Evolutionary conservation across 148 eudicot genomes (phyloP).

Genomic region (Rhododendron williamsianum): DNA sequence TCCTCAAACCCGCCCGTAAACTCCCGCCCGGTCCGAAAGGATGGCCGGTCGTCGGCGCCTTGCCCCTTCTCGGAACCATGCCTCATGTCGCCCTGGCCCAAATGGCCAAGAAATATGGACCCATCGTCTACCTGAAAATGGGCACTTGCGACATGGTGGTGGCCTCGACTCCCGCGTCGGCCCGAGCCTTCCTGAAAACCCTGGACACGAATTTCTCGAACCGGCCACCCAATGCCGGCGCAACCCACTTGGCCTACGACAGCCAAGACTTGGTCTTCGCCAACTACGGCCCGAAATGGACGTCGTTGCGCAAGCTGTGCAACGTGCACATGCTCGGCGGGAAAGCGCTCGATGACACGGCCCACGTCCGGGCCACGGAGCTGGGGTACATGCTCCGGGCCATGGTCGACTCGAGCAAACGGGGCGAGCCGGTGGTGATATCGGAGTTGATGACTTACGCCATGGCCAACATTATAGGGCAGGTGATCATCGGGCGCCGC

Average conservation of each 20-base stretch:
- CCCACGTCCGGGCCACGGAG: constrained; percentile 10
- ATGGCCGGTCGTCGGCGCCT: constrained; percentile 27
- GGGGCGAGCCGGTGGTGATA: constrained; percentile 15
- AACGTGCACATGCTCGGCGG: constrained; percentile 27
- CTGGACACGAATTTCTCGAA: constrained; percentile 22
- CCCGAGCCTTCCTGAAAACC: constrained; percentile 24
- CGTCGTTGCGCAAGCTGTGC: constrained; percentile 17
- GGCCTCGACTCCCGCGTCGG: constrained; percentile 24
- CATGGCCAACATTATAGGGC: constrained; percentile 26
- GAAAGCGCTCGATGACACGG: constrained; percentile 19
- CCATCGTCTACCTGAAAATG: constrained; percentile 21
- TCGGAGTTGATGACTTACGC: constrained; percentile 16
- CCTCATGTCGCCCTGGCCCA: constrained; percentile 26
- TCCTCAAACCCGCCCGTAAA: neutral
- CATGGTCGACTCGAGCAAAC: constrained; percentile 1
- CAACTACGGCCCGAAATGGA: constrained; percentile 25
- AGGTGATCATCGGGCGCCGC: constrained; percentile 16
- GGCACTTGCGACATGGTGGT: constrained; percentile 25
- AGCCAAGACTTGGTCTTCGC: constrained; percentile 26
- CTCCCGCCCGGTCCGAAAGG: constrained; percentile 16
- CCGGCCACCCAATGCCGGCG: constrained; percentile 25
- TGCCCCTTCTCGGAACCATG: constrained; percentile 21
- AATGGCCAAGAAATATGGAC: constrained; percentile 32
- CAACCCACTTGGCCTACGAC: constrained; percentile 23
- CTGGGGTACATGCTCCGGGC: constrained; percentile 11